Conservation (phyloP, 495 filamentous ascomycete genomes). For the Aspergillus saccharolyticus region DNA sequence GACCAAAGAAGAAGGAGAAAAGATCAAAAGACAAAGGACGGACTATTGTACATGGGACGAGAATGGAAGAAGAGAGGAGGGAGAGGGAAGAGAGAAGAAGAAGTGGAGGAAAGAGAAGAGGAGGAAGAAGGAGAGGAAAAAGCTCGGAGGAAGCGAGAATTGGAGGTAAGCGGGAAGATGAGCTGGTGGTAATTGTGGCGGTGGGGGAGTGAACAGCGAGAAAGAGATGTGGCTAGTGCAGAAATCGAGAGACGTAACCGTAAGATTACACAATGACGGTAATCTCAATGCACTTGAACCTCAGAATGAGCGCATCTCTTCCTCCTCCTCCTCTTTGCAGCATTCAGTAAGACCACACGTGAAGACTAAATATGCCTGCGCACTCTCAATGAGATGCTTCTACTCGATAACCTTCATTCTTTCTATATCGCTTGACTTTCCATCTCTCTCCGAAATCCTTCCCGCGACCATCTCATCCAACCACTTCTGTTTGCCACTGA, state of each 20-base stretch:
- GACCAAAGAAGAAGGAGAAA: constrained; percentile 8
- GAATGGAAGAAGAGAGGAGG: constrained; percentile 18
- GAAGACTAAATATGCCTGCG: neutral
- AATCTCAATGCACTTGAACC: neutral
- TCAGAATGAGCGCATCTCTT: too few species aligned
- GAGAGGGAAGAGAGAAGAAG: constrained; percentile 16
- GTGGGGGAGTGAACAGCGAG: neutral
- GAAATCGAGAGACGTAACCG: neutral
- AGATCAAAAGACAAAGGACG: constrained; percentile 17
- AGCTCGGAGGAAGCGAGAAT: constrained; percentile 2
- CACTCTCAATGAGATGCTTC: neutral
- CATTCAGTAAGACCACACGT: neutral
- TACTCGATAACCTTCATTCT: neutral
- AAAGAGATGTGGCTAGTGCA: neutral
- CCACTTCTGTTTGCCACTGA: constrained; percentile 7
- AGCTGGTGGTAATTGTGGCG: neutral
- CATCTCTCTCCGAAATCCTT: neutral
- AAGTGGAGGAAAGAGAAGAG: constrained; percentile 15
- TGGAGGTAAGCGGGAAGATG: constrained; percentile 11
- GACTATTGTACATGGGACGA: constrained; percentile 24
- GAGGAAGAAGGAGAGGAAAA: constrained; percentile 15
- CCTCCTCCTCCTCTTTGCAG: neutral
- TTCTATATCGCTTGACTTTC: neutral
- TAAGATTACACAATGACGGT: neutral
- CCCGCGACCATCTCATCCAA: neutral